These are phyloP conservation scores for Coemansia sp. DNA, from an alignment of 192 early-diverging fungal genomes.

Conservation along the genomic window DNA sequence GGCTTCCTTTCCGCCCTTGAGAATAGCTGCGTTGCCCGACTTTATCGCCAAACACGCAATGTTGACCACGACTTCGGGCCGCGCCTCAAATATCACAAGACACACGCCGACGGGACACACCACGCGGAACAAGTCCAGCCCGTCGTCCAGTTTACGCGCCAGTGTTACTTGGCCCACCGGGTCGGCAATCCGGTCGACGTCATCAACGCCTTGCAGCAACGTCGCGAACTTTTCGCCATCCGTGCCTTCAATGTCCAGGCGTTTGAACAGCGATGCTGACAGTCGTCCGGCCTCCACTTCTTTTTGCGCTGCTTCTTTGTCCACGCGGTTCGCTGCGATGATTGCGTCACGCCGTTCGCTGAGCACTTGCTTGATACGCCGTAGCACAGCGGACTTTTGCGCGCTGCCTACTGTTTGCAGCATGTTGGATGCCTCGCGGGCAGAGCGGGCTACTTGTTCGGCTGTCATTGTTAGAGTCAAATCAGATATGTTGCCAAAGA, in stretches of 20 bases:
- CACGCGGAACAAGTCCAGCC: constrained; percentile 87
- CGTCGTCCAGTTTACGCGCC: constrained; percentile 76
- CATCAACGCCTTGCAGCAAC: constrained; percentile 84
- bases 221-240: constrained; percentile 81
- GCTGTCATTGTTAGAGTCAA: constrained; percentile 16
- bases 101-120: constrained; percentile 92
- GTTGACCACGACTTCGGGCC: constrained; percentile 98
- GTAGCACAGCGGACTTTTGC: constrained; percentile 78
- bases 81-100: constrained; percentile 97
- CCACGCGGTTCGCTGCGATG: constrained; percentile 73
- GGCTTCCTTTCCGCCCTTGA: constrained; percentile 97
- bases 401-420: constrained; percentile 67
- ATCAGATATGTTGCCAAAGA: not conserved
- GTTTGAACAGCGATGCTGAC: constrained; percentile 76
- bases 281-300: constrained; percentile 74
- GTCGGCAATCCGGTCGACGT: constrained; percentile 82
- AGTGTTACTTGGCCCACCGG: constrained; percentile 80
- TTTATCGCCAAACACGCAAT: constrained; percentile 94
- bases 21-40: constrained; percentile 94
- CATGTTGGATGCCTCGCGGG: constrained; percentile 71
- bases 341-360: constrained; percentile 65
- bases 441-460: constrained; percentile 49
- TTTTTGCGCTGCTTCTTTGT: constrained; percentile 67
- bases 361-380: constrained; percentile 68
- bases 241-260: constrained; percentile 76